Conservation (phyloP, 164 flowering plant genomes). For the Tinospora cordifolia region DNA sequence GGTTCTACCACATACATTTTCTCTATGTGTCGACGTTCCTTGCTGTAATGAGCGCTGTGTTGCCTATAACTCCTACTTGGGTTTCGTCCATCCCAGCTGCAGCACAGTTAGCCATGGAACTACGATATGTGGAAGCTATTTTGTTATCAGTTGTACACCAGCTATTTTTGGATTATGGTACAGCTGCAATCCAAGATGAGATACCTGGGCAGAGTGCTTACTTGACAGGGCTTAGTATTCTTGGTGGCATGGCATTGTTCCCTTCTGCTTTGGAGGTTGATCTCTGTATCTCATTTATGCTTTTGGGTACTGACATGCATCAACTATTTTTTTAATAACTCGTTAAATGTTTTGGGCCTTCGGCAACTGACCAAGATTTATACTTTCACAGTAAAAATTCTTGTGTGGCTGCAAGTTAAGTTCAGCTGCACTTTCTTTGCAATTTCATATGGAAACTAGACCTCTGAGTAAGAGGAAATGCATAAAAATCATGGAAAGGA, state of each 20-base stretch:
- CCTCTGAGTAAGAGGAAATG: too few relatives aligned
- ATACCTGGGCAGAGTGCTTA: slow-evolving; percentile 21
- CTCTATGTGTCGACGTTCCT: slow-evolving; percentile 22
- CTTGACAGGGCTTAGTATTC: slow-evolving; percentile 23
- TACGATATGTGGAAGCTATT: slow-evolving; percentile 19
- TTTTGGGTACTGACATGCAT: not conserved
- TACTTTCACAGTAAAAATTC: too few relatives aligned
- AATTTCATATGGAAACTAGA: too few relatives aligned
- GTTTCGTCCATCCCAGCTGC: slow-evolving; percentile 21
- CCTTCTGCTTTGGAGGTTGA: slow-evolving; percentile 23
- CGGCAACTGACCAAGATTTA: too few relatives aligned
- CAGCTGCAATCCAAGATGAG: slow-evolving; percentile 20
- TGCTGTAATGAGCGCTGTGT: slow-evolving; percentile 19
- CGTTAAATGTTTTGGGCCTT: too few relatives aligned
- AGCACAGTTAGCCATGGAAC: slow-evolving; percentile 21
- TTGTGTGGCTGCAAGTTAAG: too few relatives aligned
- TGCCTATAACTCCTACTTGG: slow-evolving; percentile 22
- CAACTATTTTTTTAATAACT: not conserved
- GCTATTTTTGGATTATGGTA: slow-evolving; percentile 20
- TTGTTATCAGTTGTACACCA: slow-evolving; percentile 16
- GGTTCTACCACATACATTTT: slow-evolving; percentile 21
- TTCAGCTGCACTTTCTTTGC: too few relatives aligned
- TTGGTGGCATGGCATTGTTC: slow-evolving; percentile 27
- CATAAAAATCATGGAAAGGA: too few relatives aligned
- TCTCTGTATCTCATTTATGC: not conserved